A percentile compares a stretch with the other conserved stretches of the same genome.
These are phyloP conservation scores for Pichia cephalocereana DNA, from an alignment of 805 yeast genomes.

Conservation along the genomic window DNA sequence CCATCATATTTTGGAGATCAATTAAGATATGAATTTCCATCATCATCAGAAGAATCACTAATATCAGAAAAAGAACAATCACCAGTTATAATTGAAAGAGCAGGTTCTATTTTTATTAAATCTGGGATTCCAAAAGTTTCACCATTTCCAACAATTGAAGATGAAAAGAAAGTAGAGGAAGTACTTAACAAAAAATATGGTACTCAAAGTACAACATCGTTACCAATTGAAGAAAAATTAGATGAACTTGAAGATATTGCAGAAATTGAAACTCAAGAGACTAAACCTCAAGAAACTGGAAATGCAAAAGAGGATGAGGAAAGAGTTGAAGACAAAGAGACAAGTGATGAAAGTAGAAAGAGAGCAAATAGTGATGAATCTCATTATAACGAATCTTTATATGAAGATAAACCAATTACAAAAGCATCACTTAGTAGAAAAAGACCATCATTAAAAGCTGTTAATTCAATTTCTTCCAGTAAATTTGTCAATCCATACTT, in stretches of 20 bases:
- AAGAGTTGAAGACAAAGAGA: too few relatives aligned
- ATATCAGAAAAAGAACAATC: background rate
- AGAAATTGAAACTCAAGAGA: background rate
- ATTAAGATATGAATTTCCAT: slow-evolving; percentile 7
- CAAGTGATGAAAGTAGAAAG: too few relatives aligned
- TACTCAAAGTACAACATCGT: background rate
- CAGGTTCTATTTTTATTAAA: slow-evolving; percentile 11
- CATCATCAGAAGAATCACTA: background rate
- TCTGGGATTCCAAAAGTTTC: slow-evolving; percentile 9
- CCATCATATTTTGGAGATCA: slow-evolving; percentile 11
- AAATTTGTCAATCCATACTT: slow-evolving; percentile 2
- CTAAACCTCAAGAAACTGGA: background rate
- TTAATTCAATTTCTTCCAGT: background rate
- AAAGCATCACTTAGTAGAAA: background rate
- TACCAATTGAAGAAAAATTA: background rate
- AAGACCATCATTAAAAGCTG: background rate
- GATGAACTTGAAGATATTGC: background rate
- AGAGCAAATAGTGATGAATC: background rate
- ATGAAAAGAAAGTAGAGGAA: background rate
- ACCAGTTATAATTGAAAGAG: slow-evolving; percentile 7
- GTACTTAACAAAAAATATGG: background rate
- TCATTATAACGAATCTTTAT: background rate
- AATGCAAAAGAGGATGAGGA: too few relatives aligned
- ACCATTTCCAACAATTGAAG: slow-evolving; percentile 1
- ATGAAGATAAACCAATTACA: background rate